Percentiles rank a stretch among this genome's conserved stretches.
Evolutionary conservation across 352 stramenopile species (phyloP).

Genomic region (Stephanocyclus meneghinianus): DNA sequence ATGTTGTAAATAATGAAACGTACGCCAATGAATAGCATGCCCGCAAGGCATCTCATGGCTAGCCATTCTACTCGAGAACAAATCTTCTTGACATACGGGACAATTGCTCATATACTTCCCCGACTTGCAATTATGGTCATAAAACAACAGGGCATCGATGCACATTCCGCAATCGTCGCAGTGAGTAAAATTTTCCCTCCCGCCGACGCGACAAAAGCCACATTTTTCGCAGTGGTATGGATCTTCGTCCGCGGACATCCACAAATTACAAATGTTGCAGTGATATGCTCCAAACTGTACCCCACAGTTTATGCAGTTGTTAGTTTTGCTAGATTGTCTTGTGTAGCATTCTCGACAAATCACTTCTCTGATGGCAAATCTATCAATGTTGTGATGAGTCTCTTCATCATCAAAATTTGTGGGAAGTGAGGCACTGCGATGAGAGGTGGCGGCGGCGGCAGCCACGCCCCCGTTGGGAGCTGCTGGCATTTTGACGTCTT

Average conservation of each 20-base stretch:
- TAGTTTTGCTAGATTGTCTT: constrained; percentile 77
- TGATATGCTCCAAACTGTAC: constrained; percentile 75
- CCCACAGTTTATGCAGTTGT: constrained; percentile 69
- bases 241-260: constrained; percentile 72
- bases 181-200: constrained; percentile 73
- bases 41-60: constrained; percentile 82
- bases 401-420: constrained; percentile 67
- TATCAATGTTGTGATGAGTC: constrained; percentile 78
- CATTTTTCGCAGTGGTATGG: constrained; percentile 78
- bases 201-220: constrained; percentile 79
- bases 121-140: constrained; percentile 80
- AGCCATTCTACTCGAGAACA: constrained; percentile 71
- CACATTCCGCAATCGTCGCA: constrained; percentile 82
- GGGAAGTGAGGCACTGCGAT: constrained; percentile 58
- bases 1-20: not conserved
- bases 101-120: constrained; percentile 82
- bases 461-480: not conserved
- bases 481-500: constrained; percentile 4
- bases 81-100: constrained; percentile 78
- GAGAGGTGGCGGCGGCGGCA: not conserved
- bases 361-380: constrained; percentile 71
- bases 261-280: constrained; percentile 79
- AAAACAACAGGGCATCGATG: constrained; percentile 72
- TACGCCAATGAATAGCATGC: constrained; percentile 78
- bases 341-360: constrained; percentile 78